Evolutionary conservation across 169 alveolate species (phyloP).

Genomic region (Plasmodium inui): DNA sequence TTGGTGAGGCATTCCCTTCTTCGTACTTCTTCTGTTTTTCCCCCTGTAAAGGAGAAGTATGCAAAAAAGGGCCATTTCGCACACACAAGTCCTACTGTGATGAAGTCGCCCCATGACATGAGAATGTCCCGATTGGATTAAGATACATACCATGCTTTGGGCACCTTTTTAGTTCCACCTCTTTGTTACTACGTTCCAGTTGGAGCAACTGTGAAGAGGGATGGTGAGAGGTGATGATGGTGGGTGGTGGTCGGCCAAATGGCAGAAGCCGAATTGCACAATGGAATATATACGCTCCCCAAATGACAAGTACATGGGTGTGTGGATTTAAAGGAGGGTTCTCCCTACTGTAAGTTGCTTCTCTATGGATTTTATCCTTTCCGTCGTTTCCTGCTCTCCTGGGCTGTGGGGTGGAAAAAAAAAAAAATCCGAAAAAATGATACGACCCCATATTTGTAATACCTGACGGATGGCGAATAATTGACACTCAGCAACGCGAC

Average conservation of each 20-base stretch:
- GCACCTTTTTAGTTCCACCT: conserved; percentile 35
- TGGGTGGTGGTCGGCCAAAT: neutral
- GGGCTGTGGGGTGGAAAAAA: neutral
- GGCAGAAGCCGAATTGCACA: neutral
- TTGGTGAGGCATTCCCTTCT: conserved; percentile 30
- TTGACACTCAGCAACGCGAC: neutral
- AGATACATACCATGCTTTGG: conserved; percentile 29
- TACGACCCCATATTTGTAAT: neutral
- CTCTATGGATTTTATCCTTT: conserved; percentile 40
- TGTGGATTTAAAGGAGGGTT: neutral
- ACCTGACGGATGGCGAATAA: neutral
- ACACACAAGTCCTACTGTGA: neutral
- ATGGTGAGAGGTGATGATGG: neutral
- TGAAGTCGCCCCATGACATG: neutral
- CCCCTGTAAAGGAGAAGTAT: conserved; percentile 8
- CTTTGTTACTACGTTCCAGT: conserved; percentile 29
- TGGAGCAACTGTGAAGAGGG: conserved; percentile 13
- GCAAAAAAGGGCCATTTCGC: neutral
- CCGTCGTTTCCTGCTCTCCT: neutral
- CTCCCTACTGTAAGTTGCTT: conserved; percentile 53
- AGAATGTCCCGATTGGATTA: neutral
- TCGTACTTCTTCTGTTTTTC: conserved; percentile 52
- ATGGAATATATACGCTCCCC: neutral
- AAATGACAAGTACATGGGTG: neutral
- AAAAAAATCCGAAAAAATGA: no score